Base-by-base conservation (phyloP, 2,329 filamentous ascomycete species). In the Aspergillus sclerotialis region DNA sequence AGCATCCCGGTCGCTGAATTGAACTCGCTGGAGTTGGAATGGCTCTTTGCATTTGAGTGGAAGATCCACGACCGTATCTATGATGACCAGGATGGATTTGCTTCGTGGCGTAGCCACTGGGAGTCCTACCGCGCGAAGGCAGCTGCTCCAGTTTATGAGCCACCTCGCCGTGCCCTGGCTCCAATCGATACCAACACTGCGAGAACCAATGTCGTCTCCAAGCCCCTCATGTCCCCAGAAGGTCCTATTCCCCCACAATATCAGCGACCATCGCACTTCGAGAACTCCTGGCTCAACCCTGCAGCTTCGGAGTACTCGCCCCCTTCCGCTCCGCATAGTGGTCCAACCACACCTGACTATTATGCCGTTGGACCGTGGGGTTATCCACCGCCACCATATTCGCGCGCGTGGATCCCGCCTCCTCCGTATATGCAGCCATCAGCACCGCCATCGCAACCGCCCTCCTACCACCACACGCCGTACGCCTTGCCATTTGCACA, bases 1-100 rank as follows among this genome's bases (percentile, higher is more conserved):
- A 86, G 85, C 42, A 94, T 95, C 46, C 72, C 81, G 19, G 87
- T 94, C 13, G 65, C 75, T 3, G 87, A 94, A 55, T 73, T 95
- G 48, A 94, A 94, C 65, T 70, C 74, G 40, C 75, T 94, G 59
- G 89, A 95, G 68, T 78, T 82, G 51, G 83, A 93, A 50, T 95
- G 89, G 89, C 73, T 95, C 26, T 72, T 78, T 36, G 80, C 81
- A 27, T 92, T 93, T 58, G 73, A 78, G 48, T 94, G 86, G 82
- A 75, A 80, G 45, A 78, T 95, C 35, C 92, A 94, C 56, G 83
- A 92, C 56, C 88, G 93, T 54, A 79, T 89, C 17, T 76, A 85
- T 45, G 76, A 80, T 50, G 79, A 81, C 55, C 79, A 87, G 53
- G 65, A 68, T 47, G 88, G 79, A 21, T 82, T 82, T 56, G 63